Conservation (phyloP, 2,329 filamentous ascomycete genomes). For the Penicillium sp. region DNA sequence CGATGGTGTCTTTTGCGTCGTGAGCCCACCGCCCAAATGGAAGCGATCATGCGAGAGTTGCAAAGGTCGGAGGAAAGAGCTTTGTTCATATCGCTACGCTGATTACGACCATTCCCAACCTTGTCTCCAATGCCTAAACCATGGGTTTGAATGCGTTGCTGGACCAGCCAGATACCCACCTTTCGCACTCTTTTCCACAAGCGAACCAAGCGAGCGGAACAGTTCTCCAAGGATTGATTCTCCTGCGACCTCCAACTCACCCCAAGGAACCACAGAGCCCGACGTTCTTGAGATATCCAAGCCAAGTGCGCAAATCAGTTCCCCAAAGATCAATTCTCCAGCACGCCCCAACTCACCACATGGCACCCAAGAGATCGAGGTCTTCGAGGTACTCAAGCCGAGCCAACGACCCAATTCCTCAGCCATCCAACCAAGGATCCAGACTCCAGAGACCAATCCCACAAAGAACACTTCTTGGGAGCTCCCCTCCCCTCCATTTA, state of each 20-base stretch:
- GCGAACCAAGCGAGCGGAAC: neutral
- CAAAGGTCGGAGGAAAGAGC: constrained; percentile 20
- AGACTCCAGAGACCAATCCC: neutral
- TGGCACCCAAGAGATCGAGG: neutral
- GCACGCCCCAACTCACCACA: no score
- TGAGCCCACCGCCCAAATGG: constrained; percentile 30
- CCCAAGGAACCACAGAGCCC: neutral
- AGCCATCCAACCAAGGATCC: neutral
- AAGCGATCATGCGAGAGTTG: constrained; percentile 39
- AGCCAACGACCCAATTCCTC: neutral
- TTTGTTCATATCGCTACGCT: constrained; percentile 35
- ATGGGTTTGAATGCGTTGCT: constrained; percentile 35
- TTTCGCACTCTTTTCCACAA: neutral
- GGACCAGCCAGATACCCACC: constrained; percentile 29
- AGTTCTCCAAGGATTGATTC: neutral
- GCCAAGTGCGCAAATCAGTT: neutral
- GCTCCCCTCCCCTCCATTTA: neutral
- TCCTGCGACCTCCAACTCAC: neutral
- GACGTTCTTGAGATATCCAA: neutral
- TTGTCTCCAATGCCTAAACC: constrained; percentile 33
- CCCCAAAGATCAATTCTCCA: neutral
- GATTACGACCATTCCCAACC: constrained; percentile 26
- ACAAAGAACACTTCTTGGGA: neutral
- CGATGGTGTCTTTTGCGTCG: constrained; percentile 35
- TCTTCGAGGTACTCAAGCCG: constrained; percentile 6